Evolutionary conservation across 1,139 yeast species (phyloP), one percentile per base, ranked within the genome.

Genomic region (Zygosaccharomyces sapae): DNA sequence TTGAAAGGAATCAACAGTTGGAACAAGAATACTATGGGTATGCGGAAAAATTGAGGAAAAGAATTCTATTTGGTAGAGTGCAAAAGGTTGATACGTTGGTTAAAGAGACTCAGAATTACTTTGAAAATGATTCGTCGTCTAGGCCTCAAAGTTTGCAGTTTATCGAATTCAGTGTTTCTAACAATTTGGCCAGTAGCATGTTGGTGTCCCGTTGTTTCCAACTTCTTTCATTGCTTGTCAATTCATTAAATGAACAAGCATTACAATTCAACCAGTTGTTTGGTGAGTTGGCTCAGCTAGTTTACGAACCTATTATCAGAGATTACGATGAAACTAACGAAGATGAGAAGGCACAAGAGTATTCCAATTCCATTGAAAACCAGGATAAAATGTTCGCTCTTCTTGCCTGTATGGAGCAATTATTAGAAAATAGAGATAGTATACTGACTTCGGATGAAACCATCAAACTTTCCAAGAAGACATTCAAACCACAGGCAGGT

Each of bases 331-430:
- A 63, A 4, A 70, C 69, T 12, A 67, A 70, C 1, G 80, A 80
- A 50, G 95, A 94, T 16, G 86, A 80, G n/a, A 60, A 60, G 42
- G 59, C 63, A 3, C 52, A 55, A 46, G 97, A 89, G 57, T 92
- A 89, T 62, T 81, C 79, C 22, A 76, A 76, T 12, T 81, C 94
- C 0, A 71, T 90, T 43, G 78, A 79, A 37, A 82, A 78, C 41
- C 97, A 90, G 64, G 94, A 84, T 50, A 73, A 75, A 50, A 83
- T 83, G 0, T 81, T 81, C 38, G 74, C 80, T 0, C 78, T 82
- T 50, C 70, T 89, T 45, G 85, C 81, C 49, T 78, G 81, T 7
- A 55, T 89, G 3, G 81, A 81, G 43, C 70, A 72, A 44, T 64
- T 77, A 5, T 59, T 87, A 31, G 68, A 69, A 8, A 95, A 86